A percentile compares a stretch with the other conserved stretches of the same genome.
Evolutionary conservation across 73 alveolate genomes (phyloP).

Genomic region (Vitrella brassicaformis): DNA sequence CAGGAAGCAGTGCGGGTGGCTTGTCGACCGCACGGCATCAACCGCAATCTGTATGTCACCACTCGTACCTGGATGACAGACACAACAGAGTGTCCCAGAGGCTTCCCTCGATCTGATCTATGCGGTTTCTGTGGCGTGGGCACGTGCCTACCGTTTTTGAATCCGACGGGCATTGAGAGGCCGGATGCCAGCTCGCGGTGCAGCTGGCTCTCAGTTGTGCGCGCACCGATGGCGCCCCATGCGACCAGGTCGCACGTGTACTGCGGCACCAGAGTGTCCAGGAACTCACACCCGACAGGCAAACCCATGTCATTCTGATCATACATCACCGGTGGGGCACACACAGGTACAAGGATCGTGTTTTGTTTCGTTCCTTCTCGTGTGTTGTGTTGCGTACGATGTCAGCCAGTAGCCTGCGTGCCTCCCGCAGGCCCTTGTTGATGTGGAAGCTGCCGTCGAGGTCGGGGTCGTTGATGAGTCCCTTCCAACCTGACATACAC

Average conservation of each 20-base stretch:
- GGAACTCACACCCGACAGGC: slow-evolving; percentile 24
- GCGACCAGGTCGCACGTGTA: slow-evolving; percentile 19
- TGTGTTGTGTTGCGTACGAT: not conserved
- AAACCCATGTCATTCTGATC: slow-evolving; percentile 15
- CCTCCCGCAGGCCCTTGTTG: not conserved
- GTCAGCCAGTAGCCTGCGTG: not conserved
- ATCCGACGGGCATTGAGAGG: slow-evolving; percentile 29
- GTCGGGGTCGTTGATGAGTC: slow-evolving; percentile 26
- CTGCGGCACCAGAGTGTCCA: slow-evolving; percentile 3
- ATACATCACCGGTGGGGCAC: not conserved
- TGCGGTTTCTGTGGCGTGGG: not conserved
- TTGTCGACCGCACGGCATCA: slow-evolving; percentile 19
- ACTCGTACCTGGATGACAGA: not conserved
- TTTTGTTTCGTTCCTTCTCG: slow-evolving; percentile 10
- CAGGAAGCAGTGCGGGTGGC: not conserved
- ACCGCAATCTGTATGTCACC: slow-evolving; percentile 32
- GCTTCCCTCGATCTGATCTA: not conserved
- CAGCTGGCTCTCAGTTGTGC: slow-evolving; percentile 23
- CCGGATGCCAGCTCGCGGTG: slow-evolving; percentile 30
- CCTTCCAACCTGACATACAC: slow-evolving; percentile 12
- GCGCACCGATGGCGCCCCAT: slow-evolving; percentile 32
- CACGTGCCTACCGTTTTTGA: slow-evolving; percentile 18
- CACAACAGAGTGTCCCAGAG: not conserved
- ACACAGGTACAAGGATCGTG: not conserved
- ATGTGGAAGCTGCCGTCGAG: slow-evolving; percentile 2